A percentile compares a stretch with the other conserved stretches of the same genome.
Evolutionary conservation across 495 filamentous ascomycete species (phyloP).

Genomic region (Haplographium delicatum): DNA sequence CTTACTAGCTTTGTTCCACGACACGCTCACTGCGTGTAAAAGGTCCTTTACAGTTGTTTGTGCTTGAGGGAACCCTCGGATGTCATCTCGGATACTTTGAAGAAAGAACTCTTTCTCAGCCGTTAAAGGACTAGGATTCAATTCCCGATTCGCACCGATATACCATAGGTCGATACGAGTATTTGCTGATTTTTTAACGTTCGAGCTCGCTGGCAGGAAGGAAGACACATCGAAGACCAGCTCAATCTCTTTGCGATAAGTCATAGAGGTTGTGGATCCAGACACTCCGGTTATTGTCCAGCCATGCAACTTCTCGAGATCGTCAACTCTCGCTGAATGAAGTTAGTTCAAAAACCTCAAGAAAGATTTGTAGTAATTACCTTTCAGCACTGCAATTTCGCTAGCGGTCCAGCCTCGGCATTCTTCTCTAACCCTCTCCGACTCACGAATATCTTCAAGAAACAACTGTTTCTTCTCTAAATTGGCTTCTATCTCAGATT

Average conservation of each 20-base stretch:
- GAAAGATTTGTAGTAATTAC: slow-evolving; percentile 36
- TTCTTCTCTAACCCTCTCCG: slow-evolving; percentile 78
- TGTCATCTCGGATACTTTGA: slow-evolving; percentile 52
- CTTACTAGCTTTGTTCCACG: slow-evolving; percentile 53
- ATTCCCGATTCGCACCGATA: slow-evolving; percentile 44
- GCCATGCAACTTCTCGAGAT: slow-evolving; percentile 63
- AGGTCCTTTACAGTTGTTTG: slow-evolving; percentile 47
- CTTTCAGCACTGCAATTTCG: slow-evolving; percentile 70
- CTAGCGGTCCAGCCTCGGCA: slow-evolving; percentile 81
- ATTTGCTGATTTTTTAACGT: slow-evolving; percentile 25
- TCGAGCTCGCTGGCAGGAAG: slow-evolving; percentile 37
- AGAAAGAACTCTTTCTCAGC: slow-evolving; percentile 66
- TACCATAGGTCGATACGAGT: slow-evolving; percentile 47
- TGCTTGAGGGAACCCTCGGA: slow-evolving; percentile 47
- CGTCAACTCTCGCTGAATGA: slow-evolving; percentile 50
- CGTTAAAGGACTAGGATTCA: slow-evolving; percentile 40
- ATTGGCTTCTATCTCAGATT: slow-evolving; percentile 51
- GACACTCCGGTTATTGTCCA: slow-evolving; percentile 71
- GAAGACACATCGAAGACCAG: slow-evolving; percentile 66
- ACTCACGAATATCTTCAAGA: slow-evolving; percentile 69
- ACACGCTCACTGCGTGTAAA: slow-evolving; percentile 45
- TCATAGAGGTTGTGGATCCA: slow-evolving; percentile 63
- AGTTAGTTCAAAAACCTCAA: no score
- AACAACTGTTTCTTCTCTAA: slow-evolving; percentile 62
- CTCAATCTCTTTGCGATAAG: slow-evolving; percentile 71